phyloP scores from a whole-genome alignment of 2,329 filamentous ascomycete species.

The Colletotrichum sp. region DNA sequence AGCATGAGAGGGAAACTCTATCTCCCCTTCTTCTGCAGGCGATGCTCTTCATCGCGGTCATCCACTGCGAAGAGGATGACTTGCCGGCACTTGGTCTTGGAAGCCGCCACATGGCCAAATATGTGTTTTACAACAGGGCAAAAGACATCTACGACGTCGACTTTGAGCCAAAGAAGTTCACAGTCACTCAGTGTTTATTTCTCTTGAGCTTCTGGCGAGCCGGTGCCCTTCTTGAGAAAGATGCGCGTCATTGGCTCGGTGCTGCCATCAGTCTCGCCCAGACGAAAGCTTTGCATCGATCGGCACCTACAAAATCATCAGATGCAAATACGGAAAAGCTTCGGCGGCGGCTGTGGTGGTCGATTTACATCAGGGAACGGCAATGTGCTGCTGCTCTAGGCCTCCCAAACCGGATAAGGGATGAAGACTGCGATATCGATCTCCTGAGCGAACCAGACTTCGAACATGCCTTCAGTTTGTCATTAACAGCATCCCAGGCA shows the following conservation, averaged over 20 bases:
- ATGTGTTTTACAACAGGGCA: not conserved
- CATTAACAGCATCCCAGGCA: not conserved
- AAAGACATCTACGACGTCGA: not conserved
- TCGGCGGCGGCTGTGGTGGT: slow-evolving; percentile 57
- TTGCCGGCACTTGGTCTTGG: not conserved
- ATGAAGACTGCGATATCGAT: slow-evolving; percentile 50
- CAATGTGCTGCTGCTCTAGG: slow-evolving; percentile 51
- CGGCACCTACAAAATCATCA: slow-evolving; percentile 10
- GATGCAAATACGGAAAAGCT: slow-evolving; percentile 34
- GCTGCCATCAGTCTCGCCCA: slow-evolving; percentile 57
- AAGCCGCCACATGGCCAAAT: not conserved
- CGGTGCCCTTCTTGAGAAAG: slow-evolving; percentile 49
- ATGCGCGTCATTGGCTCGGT: slow-evolving; percentile 54
- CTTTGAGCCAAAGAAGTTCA: not conserved
- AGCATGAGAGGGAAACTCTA: fast-evolving
- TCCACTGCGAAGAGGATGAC: not conserved
- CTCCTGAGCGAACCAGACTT: not conserved
- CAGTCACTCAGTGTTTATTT: not conserved
- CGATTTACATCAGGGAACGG: slow-evolving; percentile 55
- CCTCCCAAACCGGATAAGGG: slow-evolving; percentile 50
- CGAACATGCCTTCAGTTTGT: not conserved
- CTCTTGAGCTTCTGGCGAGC: slow-evolving; percentile 40
- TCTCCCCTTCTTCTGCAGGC: not conserved
- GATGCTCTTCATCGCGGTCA: not conserved
- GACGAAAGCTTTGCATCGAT: slow-evolving; percentile 48